Conservation (phyloP, 2,329 filamentous ascomycete species). For the Paecilomyces sp. region DNA sequence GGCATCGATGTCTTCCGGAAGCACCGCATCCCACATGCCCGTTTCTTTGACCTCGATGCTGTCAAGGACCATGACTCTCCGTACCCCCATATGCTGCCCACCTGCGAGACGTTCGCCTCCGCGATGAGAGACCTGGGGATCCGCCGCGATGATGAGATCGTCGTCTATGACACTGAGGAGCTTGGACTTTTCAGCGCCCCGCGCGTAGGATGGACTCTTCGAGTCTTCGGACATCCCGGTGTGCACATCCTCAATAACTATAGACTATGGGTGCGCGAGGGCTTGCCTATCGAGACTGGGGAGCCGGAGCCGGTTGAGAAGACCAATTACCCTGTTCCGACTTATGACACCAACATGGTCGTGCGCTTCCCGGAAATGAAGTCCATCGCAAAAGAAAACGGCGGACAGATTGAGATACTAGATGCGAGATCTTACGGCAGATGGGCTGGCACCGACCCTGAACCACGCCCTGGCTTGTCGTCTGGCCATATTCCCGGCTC, state of each 20-base stretch:
- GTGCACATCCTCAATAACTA: slow-evolving; percentile 97
- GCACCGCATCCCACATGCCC: slow-evolving; percentile 77
- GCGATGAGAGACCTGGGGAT: slow-evolving; percentile 89
- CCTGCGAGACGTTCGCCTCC: slow-evolving; percentile 68
- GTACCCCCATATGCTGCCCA: slow-evolving; percentile 95
- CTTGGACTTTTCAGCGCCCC: slow-evolving; percentile 91
- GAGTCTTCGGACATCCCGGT: slow-evolving; percentile 77
- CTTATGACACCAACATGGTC: slow-evolving; percentile 58
- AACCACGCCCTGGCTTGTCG: slow-evolving; percentile 76
- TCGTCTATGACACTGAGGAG: slow-evolving; percentile 90
- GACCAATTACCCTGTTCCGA: slow-evolving; percentile 45
- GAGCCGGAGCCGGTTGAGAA: slow-evolving; percentile 30
- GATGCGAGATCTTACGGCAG: slow-evolving; percentile 76
- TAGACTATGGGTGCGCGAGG: slow-evolving; percentile 81
- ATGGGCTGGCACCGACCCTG: slow-evolving; percentile 75
- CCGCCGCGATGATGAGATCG: slow-evolving; percentile 75
- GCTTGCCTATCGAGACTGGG: slow-evolving; percentile 74
- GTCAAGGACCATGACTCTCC: slow-evolving; percentile 80
- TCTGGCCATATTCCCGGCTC: slow-evolving; percentile 91
- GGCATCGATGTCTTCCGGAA: slow-evolving; percentile 76
- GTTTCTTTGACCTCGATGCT: slow-evolving; percentile 94
- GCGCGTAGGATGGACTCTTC: slow-evolving; percentile 87
- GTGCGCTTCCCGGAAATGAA: slow-evolving; percentile 76
- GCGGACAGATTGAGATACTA: slow-evolving; percentile 82
- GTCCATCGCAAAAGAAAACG: slow-evolving; percentile 65